A percentile compares a stretch with the other conserved stretches of the same genome.
phyloP scores from a whole-genome alignment of 306 rosid genomes.

The Hippophae gyantsensis region DNA sequence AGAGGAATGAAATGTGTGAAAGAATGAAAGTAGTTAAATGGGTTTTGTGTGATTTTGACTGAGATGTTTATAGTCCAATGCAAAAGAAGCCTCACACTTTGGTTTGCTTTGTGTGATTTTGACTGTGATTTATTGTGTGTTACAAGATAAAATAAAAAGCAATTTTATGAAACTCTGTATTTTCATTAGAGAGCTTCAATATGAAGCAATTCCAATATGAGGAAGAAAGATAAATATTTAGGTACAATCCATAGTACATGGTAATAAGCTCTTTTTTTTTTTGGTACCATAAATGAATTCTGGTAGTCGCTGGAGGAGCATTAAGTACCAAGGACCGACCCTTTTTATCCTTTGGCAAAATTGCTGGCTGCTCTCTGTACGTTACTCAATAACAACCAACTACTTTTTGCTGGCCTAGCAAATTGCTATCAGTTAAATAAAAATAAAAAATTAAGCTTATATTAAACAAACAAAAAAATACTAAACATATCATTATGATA shows the following conservation, averaged over 20 bases:
- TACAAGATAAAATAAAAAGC: not conserved
- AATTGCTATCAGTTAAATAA: too few relatives aligned
- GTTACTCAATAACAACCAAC: too few relatives aligned
- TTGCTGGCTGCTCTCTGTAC: not conserved
- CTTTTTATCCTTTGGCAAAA: conserved; percentile 11
- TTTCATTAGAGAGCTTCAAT: conserved; percentile 12
- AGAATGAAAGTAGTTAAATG: conserved; percentile 28
- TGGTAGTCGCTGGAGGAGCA: conserved; percentile 51
- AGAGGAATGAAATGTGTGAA: conserved; percentile 39
- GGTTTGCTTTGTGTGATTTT: conserved; percentile 1
- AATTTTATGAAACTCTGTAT: not conserved
- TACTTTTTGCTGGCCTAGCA: too few relatives aligned
- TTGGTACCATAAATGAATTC: conserved; percentile 38
- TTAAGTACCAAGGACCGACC: conserved; percentile 44
- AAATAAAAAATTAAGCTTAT: too few relatives aligned
- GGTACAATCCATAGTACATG: too few relatives aligned
- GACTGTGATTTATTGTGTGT: conserved; percentile 14
- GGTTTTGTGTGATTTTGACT: conserved; percentile 44
- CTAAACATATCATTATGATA: too few relatives aligned
- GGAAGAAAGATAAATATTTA: not conserved
- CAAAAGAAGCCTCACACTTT: conserved; percentile 24
- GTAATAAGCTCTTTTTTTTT: not conserved
- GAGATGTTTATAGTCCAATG: conserved; percentile 34
- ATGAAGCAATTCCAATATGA: conserved; percentile 2
- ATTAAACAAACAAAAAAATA: too few relatives aligned